Evolutionary conservation across 768 basidiomycete genomes (phyloP).

Genomic region (Trametes cingulata): DNA sequence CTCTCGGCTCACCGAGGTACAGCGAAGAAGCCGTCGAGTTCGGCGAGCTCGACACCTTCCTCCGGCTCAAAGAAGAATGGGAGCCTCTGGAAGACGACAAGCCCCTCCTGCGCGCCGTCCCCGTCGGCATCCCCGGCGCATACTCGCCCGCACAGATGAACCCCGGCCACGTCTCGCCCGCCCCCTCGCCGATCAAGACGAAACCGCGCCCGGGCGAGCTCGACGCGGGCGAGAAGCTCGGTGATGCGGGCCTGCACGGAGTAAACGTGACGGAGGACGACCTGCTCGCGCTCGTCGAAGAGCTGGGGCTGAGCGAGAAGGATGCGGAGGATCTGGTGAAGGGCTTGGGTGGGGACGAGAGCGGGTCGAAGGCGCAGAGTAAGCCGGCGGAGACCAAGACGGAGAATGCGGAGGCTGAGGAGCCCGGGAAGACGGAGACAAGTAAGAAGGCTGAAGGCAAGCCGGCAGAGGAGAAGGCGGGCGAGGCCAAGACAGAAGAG

Average conservation of each 20-base stretch:
- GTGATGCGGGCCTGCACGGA: constrained; percentile 73
- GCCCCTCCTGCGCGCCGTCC: constrained; percentile 53
- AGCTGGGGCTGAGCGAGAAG: constrained; percentile 73
- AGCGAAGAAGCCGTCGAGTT: constrained; percentile 88
- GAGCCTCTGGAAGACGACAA: constrained; percentile 61
- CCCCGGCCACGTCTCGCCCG: constrained; percentile 60
- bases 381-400: constrained; percentile 10
- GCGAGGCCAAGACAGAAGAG: constrained; percentile 8
- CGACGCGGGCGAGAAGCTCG: constrained; percentile 68
- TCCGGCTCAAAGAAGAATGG: constrained; percentile 74
- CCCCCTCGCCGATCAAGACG: constrained; percentile 41
- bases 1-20: not conserved
- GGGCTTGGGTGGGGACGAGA: constrained; percentile 41
- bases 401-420: constrained; percentile 6
- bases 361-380: constrained; percentile 20
- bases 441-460: constrained; percentile 8
- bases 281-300: constrained; percentile 64
- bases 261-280: constrained; percentile 79
- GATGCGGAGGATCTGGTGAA: constrained; percentile 77
- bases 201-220: constrained; percentile 55
- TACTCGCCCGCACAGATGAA: constrained; percentile 76
- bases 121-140: constrained; percentile 83
- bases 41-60: constrained; percentile 67
- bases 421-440: not conserved
- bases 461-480: constrained; percentile 13